Base-by-base conservation (phyloP, 2,329 filamentous ascomycete genomes). In the Diaporthe vaccinii region DNA sequence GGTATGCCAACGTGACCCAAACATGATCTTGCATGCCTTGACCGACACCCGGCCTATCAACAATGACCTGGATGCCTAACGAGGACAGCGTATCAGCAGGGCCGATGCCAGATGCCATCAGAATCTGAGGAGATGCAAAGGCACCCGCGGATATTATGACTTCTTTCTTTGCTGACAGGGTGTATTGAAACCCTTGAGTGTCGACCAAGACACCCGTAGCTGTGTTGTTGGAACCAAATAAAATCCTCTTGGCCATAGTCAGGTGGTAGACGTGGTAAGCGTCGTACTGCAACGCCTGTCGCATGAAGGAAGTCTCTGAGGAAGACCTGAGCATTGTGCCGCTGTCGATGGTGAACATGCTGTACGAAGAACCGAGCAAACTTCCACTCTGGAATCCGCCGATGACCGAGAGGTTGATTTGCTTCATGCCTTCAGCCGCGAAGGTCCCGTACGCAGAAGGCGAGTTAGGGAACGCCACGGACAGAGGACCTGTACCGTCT, bases 31-130 rank as follows among this genome's bases (percentile, higher is more conserved):
- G 87, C 62, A 89, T 82, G 74, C 88, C 87, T 68, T 86, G 85
- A 34, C 88, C 88, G 3, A 89, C 86, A 22, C 83, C 84, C 4
- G 83, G 81, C 51, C 85, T 86, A 25, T 83, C 79, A 22, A 89
- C 81, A 73, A 85, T 86, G 51, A 84, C 80, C 15, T 84, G 78
- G 28, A 90, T 84, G 0, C 84, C 85, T 2, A 84, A 85, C 2
- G 80, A 79, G 22, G 82, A 77, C 5, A 90, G 82, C 10, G 89
- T 78, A 0, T 83, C 79, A 4, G 83, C 82, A 61, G 85, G 83
- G 5, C 91, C 91, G 55, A 93, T 86, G 0, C 91, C 91, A 0
- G 90, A 92, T 2, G 92, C 82, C 77, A 93, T 91, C 28, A 89
- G 86, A 17, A 91, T 83, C 81, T 89, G 90, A 9, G 87, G 91